Conservation (phyloP, 2,329 filamentous ascomycete genomes). For the Fonsecaea pedrosoi region DNA sequence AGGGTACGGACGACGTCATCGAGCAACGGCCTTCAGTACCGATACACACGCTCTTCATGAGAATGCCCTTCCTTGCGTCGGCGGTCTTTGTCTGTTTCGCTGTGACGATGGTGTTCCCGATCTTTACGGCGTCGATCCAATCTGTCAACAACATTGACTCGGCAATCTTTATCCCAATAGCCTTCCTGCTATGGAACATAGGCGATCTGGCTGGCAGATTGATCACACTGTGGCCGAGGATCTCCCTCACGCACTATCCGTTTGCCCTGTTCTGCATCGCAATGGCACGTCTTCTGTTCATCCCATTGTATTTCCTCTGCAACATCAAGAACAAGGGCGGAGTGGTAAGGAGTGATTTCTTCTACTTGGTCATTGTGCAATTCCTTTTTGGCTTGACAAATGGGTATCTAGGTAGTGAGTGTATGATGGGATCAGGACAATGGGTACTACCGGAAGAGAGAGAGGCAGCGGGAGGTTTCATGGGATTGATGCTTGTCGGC, state of each 20-base stretch:
- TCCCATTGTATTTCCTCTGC: slow-evolving; percentile 88
- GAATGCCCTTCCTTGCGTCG: slow-evolving; percentile 78
- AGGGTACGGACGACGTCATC: slow-evolving; percentile 18
- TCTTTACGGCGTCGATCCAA: slow-evolving; percentile 77
- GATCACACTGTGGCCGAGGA: slow-evolving; percentile 63
- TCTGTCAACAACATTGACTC: slow-evolving; percentile 66
- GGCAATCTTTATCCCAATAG: slow-evolving; percentile 83
- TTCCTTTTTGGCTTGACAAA: slow-evolving; percentile 82
- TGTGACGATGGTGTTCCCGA: slow-evolving; percentile 92
- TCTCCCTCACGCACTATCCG: slow-evolving; percentile 68
- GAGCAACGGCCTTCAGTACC: slow-evolving; percentile 57
- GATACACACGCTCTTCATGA: slow-evolving; percentile 72
- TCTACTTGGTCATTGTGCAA: slow-evolving; percentile 86
- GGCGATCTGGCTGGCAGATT: slow-evolving; percentile 84
- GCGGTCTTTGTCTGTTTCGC: slow-evolving; percentile 81
- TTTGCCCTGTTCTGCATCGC: slow-evolving; percentile 71
- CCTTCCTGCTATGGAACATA: slow-evolving; percentile 90
- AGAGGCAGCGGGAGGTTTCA: slow-evolving; percentile 90
- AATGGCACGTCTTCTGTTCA: slow-evolving; percentile 69
- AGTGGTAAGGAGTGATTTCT: slow-evolving; percentile 77
- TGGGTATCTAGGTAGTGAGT: slow-evolving; percentile 83
- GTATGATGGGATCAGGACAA: slow-evolving; percentile 87
- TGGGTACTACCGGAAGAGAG: slow-evolving; percentile 83
- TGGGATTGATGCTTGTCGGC: slow-evolving; percentile 86
- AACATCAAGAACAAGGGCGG: slow-evolving; percentile 82